Evolutionary conservation across 2,329 filamentous ascomycete genomes (phyloP).

Genomic region (Fusarium secorum): DNA sequence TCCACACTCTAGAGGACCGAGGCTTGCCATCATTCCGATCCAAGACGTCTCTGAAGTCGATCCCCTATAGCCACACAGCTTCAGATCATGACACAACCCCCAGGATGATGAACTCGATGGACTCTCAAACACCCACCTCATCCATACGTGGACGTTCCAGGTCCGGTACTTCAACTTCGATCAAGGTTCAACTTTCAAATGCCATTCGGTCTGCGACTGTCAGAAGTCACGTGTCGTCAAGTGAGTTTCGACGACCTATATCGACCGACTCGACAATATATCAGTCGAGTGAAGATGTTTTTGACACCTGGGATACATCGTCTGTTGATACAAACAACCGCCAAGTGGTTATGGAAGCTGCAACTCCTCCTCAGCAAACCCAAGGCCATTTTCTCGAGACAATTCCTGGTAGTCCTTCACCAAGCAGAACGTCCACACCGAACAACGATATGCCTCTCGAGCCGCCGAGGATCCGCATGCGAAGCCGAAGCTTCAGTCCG

Average conservation of each 20-base stretch:
- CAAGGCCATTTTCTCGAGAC: conserved; percentile 69
- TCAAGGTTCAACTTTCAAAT: conserved; percentile 53
- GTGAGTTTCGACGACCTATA: conserved; percentile 53
- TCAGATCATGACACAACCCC: conserved; percentile 45
- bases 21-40: conserved; percentile 37
- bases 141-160: conserved; percentile 48
- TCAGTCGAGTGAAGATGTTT: conserved; percentile 64
- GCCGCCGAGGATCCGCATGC: conserved; percentile 53
- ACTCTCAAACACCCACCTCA: conserved; percentile 53
- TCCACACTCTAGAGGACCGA: conserved; percentile 36
- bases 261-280: conserved; percentile 58
- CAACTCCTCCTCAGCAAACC: conserved; percentile 54
- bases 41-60: conserved; percentile 54
- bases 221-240: conserved; percentile 61
- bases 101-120: conserved; percentile 47
- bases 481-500: conserved; percentile 63
- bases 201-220: conserved; percentile 65
- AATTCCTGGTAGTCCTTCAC: conserved; percentile 71
- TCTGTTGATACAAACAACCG: conserved; percentile 69
- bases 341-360: conserved; percentile 62
- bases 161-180: conserved; percentile 37
- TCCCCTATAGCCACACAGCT: conserved; percentile 59
- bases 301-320: conserved; percentile 80
- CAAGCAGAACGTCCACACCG: conserved; percentile 71
- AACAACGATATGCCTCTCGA: conserved; percentile 66